These are phyloP conservation scores for Fragaria vesca DNA, from an alignment of 306 rosid genomes.

Conservation along the genomic window DNA sequence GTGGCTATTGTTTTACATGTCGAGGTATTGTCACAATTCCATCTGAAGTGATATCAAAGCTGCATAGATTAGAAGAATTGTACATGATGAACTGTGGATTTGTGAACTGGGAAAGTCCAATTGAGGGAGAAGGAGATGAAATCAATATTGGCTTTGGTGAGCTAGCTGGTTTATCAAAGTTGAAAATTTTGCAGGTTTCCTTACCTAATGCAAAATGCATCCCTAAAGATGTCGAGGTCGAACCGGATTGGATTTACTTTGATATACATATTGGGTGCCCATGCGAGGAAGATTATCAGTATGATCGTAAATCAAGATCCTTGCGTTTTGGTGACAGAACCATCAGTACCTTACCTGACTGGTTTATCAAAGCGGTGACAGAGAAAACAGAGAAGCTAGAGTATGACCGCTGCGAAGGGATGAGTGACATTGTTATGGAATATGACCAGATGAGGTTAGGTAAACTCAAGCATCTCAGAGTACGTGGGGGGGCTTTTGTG, in stretches of 20 bases:
- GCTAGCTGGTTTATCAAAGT: background rate
- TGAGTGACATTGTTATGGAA: background rate
- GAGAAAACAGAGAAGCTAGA: background rate
- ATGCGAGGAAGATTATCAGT: too few species aligned
- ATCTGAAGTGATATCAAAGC: background rate
- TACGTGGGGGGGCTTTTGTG: too few species aligned
- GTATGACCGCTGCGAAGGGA: rapidly evolving
- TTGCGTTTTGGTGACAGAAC: background rate
- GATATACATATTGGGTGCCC: too few species aligned
- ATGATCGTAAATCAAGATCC: background rate
- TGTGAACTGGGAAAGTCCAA: background rate
- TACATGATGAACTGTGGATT: background rate
- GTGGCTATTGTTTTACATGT: too few species aligned
- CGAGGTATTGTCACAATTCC: background rate
- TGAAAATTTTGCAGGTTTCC: background rate
- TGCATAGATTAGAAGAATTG: background rate
- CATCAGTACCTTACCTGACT: background rate
- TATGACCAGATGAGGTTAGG: background rate
- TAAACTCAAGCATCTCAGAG: background rate
- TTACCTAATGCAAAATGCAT: background rate
- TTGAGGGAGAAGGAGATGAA: background rate
- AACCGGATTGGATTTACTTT: background rate
- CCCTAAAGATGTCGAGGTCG: background rate
- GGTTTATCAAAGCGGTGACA: background rate
- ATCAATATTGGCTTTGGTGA: background rate